These are phyloP conservation scores for Cladosporium sphaerospermum DNA, from an alignment of 2,329 filamentous ascomycete genomes.

Conservation along the genomic window DNA sequence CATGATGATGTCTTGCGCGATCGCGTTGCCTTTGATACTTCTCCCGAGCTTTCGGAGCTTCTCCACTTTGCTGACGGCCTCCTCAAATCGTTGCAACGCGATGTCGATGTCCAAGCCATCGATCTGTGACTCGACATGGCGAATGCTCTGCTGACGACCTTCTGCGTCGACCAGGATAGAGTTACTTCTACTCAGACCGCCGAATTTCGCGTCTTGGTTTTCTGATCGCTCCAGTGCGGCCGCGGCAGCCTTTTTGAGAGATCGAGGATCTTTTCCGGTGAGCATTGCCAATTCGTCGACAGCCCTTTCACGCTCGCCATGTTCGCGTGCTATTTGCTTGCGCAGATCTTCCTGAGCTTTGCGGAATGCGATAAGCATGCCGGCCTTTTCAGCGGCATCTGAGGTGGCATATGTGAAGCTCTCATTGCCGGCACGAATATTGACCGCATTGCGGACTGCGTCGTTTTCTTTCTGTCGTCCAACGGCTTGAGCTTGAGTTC, in stretches of 20 bases:
- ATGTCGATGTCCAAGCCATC: conserved; percentile 96
- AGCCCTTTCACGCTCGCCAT: conserved; percentile 72
- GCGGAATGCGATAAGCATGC: conserved; percentile 79
- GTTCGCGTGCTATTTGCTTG: conserved; percentile 76
- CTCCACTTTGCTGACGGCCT: conserved; percentile 76
- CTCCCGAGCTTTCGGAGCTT: conserved; percentile 74
- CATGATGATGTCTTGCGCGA: conserved; percentile 87
- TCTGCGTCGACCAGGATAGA: conserved; percentile 86
- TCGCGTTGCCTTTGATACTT: conserved; percentile 73
- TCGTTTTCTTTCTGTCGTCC: conserved; percentile 45
- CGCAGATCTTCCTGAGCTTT: conserved; percentile 90
- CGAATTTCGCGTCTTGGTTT: conserved; percentile 38
- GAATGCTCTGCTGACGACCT: conserved; percentile 90
- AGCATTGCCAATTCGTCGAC: conserved; percentile 27
- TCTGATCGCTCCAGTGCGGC: conserved; percentile 51
- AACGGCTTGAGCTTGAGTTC: conserved; percentile 23
- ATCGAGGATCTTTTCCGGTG: conserved; percentile 29
- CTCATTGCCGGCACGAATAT: conserved; percentile 80
- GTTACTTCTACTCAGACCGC: conserved; percentile 24
- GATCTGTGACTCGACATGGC: conserved; percentile 92
- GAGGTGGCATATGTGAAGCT: conserved; percentile 89
- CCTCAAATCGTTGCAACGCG: conserved; percentile 81
- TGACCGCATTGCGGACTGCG: conserved; percentile 69
- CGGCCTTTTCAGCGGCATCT: conserved; percentile 66
- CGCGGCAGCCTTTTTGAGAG: conserved; percentile 53